Base-by-base conservation (phyloP, 768 basidiomycete species). In the Suillus weaverae region DNA sequence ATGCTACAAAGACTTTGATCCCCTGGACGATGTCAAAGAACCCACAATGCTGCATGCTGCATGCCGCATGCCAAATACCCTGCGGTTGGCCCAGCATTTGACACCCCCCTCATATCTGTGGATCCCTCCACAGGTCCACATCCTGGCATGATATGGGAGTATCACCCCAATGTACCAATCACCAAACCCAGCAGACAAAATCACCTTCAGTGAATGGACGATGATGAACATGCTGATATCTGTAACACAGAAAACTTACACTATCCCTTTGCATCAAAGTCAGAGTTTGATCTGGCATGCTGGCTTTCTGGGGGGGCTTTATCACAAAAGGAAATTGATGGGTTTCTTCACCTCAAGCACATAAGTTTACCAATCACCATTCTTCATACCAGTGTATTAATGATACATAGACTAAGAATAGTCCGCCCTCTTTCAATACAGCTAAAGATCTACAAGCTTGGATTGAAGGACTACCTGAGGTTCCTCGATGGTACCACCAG, bases 321-420 rank as follows among this genome's bases (percentile, higher is more conserved):
- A 36, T 66, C 55, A 8, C 60, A 62, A n/a, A 55, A 64, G 11
- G 48, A 67, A 16, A 62, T 65, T 8, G 18, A 67, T 33, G 1
- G 0, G 2, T 67, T 56, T 38, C 35, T 65, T 3, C 66, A 30
- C 4, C 32, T 65, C 5, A 5, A 57, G 3, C 36, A 32, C n/a
- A 39, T 65, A 48, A 48, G 46, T 48, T 48, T 26, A 0, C 13
- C 46, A 0, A 48, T 48, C 13, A 2, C 13, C 13, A 7, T 48
- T 48, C 14, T 5, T 20, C 4, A 8, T 26, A 26, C 22, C 2
- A 26, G 46, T 48, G 7, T 48, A 11, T 14, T 26, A n/a, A 48
- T 26, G 4, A 48, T 22, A 22, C n/a, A 11, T 30, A 57, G 55
- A 57, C 55, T 0, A 57, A 39, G 38, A 26, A 35, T 18, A 35